These are phyloP conservation scores for Neurospora sp. DNA, from an alignment of 495 filamentous ascomycete genomes.

Conservation along the genomic window DNA sequence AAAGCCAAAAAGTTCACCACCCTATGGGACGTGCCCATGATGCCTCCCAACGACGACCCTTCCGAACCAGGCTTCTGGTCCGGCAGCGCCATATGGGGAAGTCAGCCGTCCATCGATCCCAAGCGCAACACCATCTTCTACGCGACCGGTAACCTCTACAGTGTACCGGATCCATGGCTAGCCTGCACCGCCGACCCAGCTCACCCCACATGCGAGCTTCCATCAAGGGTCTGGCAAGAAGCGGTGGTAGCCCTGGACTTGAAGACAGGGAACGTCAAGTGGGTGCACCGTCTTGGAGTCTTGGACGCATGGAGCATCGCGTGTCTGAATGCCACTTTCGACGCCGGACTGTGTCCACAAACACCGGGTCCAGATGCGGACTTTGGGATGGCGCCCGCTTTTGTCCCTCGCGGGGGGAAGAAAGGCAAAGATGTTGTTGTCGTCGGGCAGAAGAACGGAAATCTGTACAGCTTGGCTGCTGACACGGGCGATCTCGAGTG, in stretches of 20 bases:
- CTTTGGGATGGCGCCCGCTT: slow-evolving; percentile 35
- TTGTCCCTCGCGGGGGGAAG: slow-evolving; percentile 11
- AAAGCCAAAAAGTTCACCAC: slow-evolving; percentile 11
- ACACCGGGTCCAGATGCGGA: slow-evolving; percentile 28
- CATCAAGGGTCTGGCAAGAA: slow-evolving; percentile 19
- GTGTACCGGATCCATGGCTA: slow-evolving; percentile 7
- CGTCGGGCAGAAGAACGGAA: slow-evolving; percentile 32
- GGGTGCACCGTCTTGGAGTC: slow-evolving; percentile 14
- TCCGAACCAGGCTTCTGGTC: slow-evolving; percentile 16
- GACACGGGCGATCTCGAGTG: slow-evolving; percentile 21
- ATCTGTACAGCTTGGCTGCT: slow-evolving; percentile 24
- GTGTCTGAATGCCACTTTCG: slow-evolving; percentile 13
- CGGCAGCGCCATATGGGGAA: slow-evolving; percentile 29
- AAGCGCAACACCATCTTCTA: slow-evolving; percentile 26
- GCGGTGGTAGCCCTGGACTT: slow-evolving; percentile 23
- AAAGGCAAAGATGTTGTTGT: slow-evolving; percentile 21
- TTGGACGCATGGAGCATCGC: slow-evolving; percentile 25
- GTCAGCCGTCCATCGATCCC: slow-evolving; percentile 30
- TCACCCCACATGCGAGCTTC: neutral
- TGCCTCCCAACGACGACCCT: slow-evolving; percentile 10
- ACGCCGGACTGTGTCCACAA: slow-evolving; percentile 14
- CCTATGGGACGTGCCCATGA: slow-evolving; percentile 19
- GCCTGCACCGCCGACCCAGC: slow-evolving; percentile 16
- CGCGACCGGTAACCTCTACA: slow-evolving; percentile 30
- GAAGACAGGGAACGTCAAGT: slow-evolving; percentile 21